phyloP scores from a whole-genome alignment of 169 alveolate species.

The Theileria parva region DNA sequence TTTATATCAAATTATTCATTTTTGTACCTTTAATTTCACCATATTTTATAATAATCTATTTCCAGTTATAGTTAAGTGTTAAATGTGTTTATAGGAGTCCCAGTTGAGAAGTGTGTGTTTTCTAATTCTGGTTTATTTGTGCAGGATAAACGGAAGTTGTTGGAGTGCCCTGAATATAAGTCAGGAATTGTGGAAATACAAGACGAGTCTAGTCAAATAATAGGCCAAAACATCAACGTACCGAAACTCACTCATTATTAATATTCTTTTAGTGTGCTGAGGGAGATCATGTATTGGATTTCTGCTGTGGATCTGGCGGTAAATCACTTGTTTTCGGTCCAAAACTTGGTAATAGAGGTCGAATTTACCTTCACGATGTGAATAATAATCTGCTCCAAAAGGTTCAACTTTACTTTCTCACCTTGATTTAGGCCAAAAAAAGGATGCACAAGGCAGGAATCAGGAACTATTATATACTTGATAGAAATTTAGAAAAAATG shows the following conservation, averaged over 20 bases:
- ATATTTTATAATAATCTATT: too few relatives aligned
- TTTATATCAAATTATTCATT: conserved; percentile 41
- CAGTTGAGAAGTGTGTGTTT: conserved; percentile 81
- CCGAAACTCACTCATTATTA: conserved; percentile 46
- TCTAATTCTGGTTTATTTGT: conserved; percentile 86
- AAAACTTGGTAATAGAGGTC: conserved; percentile 85
- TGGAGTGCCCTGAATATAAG: conserved; percentile 84
- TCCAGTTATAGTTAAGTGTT: not conserved
- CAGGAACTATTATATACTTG: conserved; percentile 80
- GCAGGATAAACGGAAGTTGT: conserved; percentile 74
- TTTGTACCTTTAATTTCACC: too few relatives aligned
- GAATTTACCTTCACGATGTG: conserved; percentile 88
- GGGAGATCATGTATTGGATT: conserved; percentile 88
- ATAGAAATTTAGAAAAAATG: conserved; percentile 67
- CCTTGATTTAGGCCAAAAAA: conserved; percentile 80
- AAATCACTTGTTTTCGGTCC: conserved; percentile 90
- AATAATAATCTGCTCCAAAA: conserved; percentile 69
- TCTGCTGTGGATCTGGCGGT: conserved; percentile 95
- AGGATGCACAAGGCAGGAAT: conserved; percentile 90
- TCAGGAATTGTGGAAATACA: conserved; percentile 90
- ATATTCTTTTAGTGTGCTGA: conserved; percentile 79
- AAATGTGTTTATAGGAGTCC: conserved; percentile 64
- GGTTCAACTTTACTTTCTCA: conserved; percentile 17
- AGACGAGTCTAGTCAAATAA: conserved; percentile 89
- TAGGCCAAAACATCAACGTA: conserved; percentile 70